Percentiles rank a stretch among this genome's conserved stretches.
phyloP scores from a whole-genome alignment of 2,329 filamentous ascomycete species.

The Colletotrichum magnum region DNA sequence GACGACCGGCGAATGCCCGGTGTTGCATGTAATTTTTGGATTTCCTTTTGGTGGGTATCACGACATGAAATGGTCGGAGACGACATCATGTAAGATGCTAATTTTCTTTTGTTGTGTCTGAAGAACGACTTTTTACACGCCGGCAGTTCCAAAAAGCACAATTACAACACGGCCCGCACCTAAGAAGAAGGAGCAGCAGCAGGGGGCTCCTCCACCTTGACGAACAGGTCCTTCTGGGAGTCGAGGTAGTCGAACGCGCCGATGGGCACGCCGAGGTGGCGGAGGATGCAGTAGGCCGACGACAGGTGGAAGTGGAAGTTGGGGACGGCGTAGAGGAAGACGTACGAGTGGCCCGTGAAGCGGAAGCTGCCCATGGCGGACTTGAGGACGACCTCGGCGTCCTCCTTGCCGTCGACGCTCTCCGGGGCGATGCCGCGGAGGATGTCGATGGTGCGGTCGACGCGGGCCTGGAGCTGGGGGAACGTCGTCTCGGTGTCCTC shows the following conservation, averaged over 20 bases:
- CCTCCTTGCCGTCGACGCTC: conserved; percentile 42
- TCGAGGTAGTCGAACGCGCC: conserved; percentile 69
- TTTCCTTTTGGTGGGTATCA: not conserved
- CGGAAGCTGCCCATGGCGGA: conserved; percentile 44
- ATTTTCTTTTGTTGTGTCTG: not conserved
- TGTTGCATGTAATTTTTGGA: conserved; percentile 12
- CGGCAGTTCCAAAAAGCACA: not conserved
- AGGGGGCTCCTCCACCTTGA: conserved; percentile 18
- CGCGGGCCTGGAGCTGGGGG: conserved; percentile 30
- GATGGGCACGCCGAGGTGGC: conserved; percentile 69
- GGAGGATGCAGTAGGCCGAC: conserved; percentile 70
- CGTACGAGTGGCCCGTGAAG: conserved; percentile 56
- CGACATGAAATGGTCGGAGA: not conserved
- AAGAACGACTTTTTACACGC: not conserved
- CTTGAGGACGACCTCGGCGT: conserved; percentile 45
- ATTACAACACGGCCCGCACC: not conserved
- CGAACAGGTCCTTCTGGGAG: conserved; percentile 26
- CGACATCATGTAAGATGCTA: not conserved
- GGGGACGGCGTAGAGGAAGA: conserved; percentile 61
- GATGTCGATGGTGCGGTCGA: conserved; percentile 44
- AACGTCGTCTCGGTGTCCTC: conserved; percentile 41
- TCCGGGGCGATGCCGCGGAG: conserved; percentile 48
- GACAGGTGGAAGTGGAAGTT: conserved; percentile 74
- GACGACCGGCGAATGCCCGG: conserved; percentile 19
- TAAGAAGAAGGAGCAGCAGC: not conserved